Percentiles rank a stretch among this genome's conserved stretches.
Evolutionary conservation across 345 rosid genomes (phyloP).

Genomic region (Populus pruinosa): DNA sequence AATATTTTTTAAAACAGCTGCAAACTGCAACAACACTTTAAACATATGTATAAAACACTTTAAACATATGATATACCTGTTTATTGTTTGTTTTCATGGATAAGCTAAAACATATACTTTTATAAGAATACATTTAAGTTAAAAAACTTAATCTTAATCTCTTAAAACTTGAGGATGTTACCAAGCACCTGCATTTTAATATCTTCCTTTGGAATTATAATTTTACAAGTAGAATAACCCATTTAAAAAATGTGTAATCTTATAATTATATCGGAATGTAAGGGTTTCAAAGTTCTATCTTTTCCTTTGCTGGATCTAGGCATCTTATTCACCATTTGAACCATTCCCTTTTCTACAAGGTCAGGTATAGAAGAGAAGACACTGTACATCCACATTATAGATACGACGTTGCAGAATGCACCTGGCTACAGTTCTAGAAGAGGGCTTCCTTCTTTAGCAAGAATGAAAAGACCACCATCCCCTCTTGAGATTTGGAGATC

Average conservation of each 20-base stretch:
- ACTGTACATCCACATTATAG: not conserved
- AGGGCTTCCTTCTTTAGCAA: constrained; percentile 83
- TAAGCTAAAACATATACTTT: too few relatives aligned
- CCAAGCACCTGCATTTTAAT: not conserved
- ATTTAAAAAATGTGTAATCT: not conserved
- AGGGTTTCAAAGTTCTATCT: not conserved
- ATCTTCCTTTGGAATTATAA: not conserved
- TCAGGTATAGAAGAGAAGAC: not conserved
- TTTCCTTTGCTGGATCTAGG: not conserved
- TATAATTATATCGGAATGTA: not conserved
- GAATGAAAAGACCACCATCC: constrained; percentile 94
- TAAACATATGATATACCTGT: too few relatives aligned
- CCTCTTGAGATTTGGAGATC: constrained; percentile 92
- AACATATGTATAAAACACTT: too few relatives aligned
- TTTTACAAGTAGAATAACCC: not conserved
- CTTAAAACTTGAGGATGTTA: not conserved
- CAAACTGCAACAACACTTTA: too few relatives aligned
- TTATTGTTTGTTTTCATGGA: too few relatives aligned
- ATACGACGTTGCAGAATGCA: constrained; percentile 2
- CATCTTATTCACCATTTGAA: not conserved
- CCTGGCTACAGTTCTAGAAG: constrained; percentile 53
- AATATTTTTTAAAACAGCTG: too few relatives aligned
- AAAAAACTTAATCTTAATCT: not conserved
- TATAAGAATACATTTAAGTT: too few relatives aligned
- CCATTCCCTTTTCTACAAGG: not conserved